Conservation (phyloP, 1,284 basidiomycete genomes). For the Cutaneotrichosporon daszewskae region DNA sequence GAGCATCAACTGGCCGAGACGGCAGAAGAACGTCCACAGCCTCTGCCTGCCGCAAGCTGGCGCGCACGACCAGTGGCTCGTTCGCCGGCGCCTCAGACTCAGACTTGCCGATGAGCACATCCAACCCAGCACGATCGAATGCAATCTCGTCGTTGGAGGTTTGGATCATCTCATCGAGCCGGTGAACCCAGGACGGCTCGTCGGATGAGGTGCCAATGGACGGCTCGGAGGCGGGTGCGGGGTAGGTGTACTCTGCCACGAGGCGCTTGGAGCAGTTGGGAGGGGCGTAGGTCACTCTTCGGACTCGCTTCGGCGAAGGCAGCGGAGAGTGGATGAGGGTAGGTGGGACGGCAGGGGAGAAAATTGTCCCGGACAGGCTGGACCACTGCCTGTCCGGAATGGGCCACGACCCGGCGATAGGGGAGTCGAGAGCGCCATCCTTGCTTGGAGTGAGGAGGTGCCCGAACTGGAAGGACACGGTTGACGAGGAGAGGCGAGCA, state of each 20-base stretch:
- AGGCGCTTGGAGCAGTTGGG: not conserved
- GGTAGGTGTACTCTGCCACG: constrained; percentile 8
- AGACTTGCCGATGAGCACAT: constrained; percentile 6
- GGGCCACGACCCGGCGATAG: constrained; percentile 4
- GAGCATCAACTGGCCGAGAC: constrained; percentile 11
- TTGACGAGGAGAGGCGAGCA: too few relatives aligned
- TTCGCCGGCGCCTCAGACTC: too few relatives aligned
- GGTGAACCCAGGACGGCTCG: constrained; percentile 9
- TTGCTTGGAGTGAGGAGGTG: constrained; percentile 6
- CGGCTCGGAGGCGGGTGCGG: not conserved
- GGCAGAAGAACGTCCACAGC: constrained; percentile 11
- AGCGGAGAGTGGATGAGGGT: constrained; percentile 16
- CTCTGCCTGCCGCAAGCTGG: too few relatives aligned
- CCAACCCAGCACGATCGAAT: constrained; percentile 8
- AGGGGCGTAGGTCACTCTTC: constrained; percentile 13
- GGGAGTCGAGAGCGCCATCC: not conserved
- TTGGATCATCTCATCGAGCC: constrained; percentile 3
- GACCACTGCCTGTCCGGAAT: not conserved
- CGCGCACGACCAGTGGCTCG: too few relatives aligned
- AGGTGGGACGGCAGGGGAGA: constrained; percentile 15
- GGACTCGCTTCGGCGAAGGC: constrained; percentile 1
- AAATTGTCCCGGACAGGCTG: constrained; percentile 5
- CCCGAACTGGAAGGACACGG: constrained; percentile 3
- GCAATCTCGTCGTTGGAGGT: constrained; percentile 2
- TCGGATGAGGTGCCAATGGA: not conserved